Percentiles rank a stretch among this genome's conserved stretches.
Evolutionary conservation across 352 stramenopile species (phyloP).

Genomic region (Phytophthora sp.): DNA sequence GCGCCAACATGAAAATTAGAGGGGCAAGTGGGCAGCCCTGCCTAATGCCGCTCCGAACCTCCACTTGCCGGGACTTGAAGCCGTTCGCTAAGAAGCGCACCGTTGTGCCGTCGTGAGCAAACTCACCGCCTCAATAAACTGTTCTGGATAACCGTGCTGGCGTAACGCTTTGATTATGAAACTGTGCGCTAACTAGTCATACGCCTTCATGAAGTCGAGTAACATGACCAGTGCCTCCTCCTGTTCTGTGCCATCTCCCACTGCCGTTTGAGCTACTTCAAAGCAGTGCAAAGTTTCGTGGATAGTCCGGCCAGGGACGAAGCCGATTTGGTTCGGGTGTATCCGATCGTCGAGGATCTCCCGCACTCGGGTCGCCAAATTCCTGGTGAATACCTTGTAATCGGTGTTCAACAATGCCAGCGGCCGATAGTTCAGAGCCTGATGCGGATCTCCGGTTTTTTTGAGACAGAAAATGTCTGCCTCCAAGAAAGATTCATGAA

Average conservation of each 20-base stretch:
- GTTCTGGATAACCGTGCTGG: neutral
- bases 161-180: neutral
- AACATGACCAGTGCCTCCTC: neutral
- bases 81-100: conserved; percentile 14
- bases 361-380: neutral
- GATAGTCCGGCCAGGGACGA: neutral
- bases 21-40: conserved; percentile 14
- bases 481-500: neutral
- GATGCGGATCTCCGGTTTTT: neutral
- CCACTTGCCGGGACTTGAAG: neutral
- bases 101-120: neutral
- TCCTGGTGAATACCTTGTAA: conserved; percentile 19
- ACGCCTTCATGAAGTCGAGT: conserved; percentile 19
- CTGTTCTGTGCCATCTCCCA: neutral
- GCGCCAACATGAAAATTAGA: conserved; percentile 10
- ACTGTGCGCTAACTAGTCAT: conserved; percentile 8
- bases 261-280: neutral
- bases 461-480: conserved; percentile 14
- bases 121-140: neutral
- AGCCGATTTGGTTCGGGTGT: neutral
- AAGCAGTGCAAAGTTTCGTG: neutral
- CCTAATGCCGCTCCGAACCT: conserved; percentile 3
- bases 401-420: conserved; percentile 9
- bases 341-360: neutral
- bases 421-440: conserved; percentile 9